These are phyloP conservation scores for Apophysomyces ossiformis DNA, from an alignment of 371 early-diverging fungal genomes.

Conservation along the genomic window DNA sequence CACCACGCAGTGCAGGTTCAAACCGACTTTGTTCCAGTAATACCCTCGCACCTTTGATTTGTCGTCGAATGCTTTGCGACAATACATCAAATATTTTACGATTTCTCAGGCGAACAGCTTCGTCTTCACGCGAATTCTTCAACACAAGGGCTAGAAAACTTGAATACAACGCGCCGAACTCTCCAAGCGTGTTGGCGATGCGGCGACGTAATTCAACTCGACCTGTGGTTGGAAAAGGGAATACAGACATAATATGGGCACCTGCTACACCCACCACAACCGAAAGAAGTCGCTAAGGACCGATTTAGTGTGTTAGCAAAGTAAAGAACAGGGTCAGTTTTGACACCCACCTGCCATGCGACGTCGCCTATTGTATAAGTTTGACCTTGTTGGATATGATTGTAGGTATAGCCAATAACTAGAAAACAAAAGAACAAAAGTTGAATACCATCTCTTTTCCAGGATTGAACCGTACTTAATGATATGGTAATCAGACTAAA, in stretches of 20 bases:
- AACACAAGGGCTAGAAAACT: slow-evolving; percentile 44
- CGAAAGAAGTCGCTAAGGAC: slow-evolving; percentile 32
- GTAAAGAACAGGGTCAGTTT: not conserved
- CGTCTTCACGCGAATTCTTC: slow-evolving; percentile 28
- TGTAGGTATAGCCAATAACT: slow-evolving; percentile 50
- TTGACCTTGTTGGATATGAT: slow-evolving; percentile 16
- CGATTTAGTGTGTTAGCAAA: not conserved
- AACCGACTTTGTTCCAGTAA: slow-evolving; percentile 53
- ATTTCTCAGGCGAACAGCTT: slow-evolving; percentile 17
- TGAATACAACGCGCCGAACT: slow-evolving; percentile 43
- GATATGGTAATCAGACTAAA: slow-evolving; percentile 50
- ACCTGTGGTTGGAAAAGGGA: slow-evolving; percentile 47
- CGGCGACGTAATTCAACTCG: slow-evolving; percentile 51
- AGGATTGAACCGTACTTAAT: slow-evolving; percentile 29
- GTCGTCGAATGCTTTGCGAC: slow-evolving; percentile 37
- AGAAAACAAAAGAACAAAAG: not conserved
- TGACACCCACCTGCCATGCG: slow-evolving; percentile 3
- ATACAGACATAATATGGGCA: slow-evolving; percentile 40
- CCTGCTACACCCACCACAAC: slow-evolving; percentile 44
- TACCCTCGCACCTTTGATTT: slow-evolving; percentile 45
- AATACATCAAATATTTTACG: slow-evolving; percentile 42
- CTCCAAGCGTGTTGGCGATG: slow-evolving; percentile 39
- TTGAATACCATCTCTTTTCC: too few species aligned
- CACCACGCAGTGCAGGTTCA: slow-evolving; percentile 53
- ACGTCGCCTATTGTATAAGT: slow-evolving; percentile 1